phyloP scores from a whole-genome alignment of 192 early-diverging fungal genomes.

The Mycoemilia scoparia region DNA sequence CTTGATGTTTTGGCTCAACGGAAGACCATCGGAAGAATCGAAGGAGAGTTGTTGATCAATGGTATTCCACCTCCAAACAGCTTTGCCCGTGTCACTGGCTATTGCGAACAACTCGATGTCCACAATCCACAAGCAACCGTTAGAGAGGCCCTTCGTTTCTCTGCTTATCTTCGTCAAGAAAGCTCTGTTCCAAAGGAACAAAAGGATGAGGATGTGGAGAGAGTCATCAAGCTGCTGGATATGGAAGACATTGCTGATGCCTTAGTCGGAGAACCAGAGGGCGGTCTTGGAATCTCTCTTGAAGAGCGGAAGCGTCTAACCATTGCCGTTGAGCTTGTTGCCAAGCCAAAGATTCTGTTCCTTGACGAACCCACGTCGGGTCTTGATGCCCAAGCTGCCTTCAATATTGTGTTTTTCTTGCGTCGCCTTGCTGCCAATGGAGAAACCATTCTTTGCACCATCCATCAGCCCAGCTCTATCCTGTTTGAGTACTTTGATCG shows the following conservation, averaged over 20 bases:
- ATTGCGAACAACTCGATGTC: conserved; percentile 56
- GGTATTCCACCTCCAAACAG: conserved; percentile 20
- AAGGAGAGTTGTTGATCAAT: conserved; percentile 53
- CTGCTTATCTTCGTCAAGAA: conserved; percentile 52
- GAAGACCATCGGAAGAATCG: conserved; percentile 32
- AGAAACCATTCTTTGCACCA: conserved; percentile 62
- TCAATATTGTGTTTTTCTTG: conserved; percentile 61
- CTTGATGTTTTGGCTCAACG: conserved; percentile 61
- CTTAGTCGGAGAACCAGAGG: conserved; percentile 38
- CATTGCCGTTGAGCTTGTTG: conserved; percentile 78
- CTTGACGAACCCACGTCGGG: conserved; percentile 59
- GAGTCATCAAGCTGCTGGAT: conserved; percentile 55
- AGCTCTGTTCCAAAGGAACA: conserved; percentile 34
- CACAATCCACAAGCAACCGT: conserved; percentile 46
- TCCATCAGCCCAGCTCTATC: conserved; percentile 75
- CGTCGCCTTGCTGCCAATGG: conserved; percentile 46
- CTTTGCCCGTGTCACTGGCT: conserved; percentile 38
- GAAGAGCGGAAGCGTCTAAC: conserved; percentile 72
- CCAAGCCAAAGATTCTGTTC: conserved; percentile 60
- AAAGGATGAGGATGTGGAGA: conserved; percentile 35
- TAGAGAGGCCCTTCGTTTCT: conserved; percentile 58
- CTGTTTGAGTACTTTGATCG: conserved; percentile 71
- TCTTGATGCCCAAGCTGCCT: conserved; percentile 66
- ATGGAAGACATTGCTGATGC: conserved; percentile 55
- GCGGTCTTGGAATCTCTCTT: conserved; percentile 50